These are phyloP conservation scores for Talaromyces ruber DNA, from an alignment of 495 filamentous ascomycete species.

Conservation along the genomic window DNA sequence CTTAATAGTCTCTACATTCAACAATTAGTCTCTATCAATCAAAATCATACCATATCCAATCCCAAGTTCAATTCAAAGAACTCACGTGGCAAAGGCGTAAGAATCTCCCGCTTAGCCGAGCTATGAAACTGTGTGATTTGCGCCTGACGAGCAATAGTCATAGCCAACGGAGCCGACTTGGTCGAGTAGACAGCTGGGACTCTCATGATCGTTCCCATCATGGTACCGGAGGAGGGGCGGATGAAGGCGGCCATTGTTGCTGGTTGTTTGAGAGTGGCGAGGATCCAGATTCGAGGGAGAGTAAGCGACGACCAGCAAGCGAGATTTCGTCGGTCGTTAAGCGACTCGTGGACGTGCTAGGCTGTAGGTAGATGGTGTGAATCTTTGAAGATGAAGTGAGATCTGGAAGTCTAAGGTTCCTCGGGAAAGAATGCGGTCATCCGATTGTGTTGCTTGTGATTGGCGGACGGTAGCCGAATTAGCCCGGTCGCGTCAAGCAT, in stretches of 20 bases:
- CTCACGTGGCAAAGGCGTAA: slow-evolving; percentile 63
- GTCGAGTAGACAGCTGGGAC: neutral
- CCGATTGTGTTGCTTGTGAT: slow-evolving; percentile 30
- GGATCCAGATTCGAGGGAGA: neutral
- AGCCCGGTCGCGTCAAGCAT: slow-evolving; percentile 20
- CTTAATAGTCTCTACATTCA: slow-evolving; percentile 56
- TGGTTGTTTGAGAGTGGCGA: neutral
- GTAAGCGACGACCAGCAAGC: slow-evolving; percentile 8
- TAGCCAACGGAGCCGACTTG: slow-evolving; percentile 21
- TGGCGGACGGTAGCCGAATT: slow-evolving; percentile 34
- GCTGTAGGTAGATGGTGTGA: neutral
- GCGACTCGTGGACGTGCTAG: slow-evolving; percentile 1
- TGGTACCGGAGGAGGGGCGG: slow-evolving; percentile 20
- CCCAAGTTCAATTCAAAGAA: slow-evolving; percentile 7
- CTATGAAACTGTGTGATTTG: slow-evolving; percentile 63
- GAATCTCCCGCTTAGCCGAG: slow-evolving; percentile 55
- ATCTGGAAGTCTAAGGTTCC: slow-evolving; percentile 14
- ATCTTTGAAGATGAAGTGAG: slow-evolving; percentile 20
- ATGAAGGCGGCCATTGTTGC: slow-evolving; percentile 33
- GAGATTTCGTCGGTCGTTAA: neutral
- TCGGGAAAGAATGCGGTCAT: slow-evolving; percentile 42
- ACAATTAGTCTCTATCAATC: slow-evolving; percentile 18
- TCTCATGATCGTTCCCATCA: slow-evolving; percentile 3
- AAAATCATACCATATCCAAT: slow-evolving; percentile 13
- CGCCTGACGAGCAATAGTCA: slow-evolving; percentile 23